These are phyloP conservation scores for Endocarpon pusillum DNA, from an alignment of 495 filamentous ascomycete species.

Conservation along the genomic window DNA sequence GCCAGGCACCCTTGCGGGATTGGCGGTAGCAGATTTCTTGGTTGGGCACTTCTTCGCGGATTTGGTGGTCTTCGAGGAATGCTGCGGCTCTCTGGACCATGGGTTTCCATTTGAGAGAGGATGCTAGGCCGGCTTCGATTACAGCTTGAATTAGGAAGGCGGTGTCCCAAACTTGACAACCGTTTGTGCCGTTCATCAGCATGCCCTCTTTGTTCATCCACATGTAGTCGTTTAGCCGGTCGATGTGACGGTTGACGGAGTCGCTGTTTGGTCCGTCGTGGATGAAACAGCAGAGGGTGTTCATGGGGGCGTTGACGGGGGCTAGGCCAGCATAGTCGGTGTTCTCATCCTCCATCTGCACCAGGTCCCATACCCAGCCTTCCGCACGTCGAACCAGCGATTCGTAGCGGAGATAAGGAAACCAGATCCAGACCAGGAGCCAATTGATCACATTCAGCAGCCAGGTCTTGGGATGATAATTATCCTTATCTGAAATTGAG, in stretches of 20 bases:
- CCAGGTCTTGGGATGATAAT: slow-evolving; percentile 86
- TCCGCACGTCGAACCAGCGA: slow-evolving; percentile 47
- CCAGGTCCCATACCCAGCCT: slow-evolving; percentile 55
- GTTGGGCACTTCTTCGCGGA: slow-evolving; percentile 66
- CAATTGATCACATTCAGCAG: slow-evolving; percentile 61
- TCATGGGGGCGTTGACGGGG: slow-evolving; percentile 81
- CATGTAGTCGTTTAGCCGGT: slow-evolving; percentile 68
- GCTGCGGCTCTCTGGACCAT: slow-evolving; percentile 73
- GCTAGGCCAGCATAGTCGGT: slow-evolving; percentile 76
- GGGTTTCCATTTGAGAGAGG: slow-evolving; percentile 58
- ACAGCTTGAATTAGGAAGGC: slow-evolving; percentile 72
- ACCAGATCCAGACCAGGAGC: slow-evolving; percentile 59
- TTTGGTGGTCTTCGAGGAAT: slow-evolving; percentile 84
- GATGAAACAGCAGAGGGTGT: slow-evolving; percentile 67
- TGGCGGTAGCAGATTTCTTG: slow-evolving; percentile 79
- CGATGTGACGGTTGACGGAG: slow-evolving; percentile 59
- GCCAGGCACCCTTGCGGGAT: slow-evolving; percentile 83
- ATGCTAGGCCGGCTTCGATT: slow-evolving; percentile 59
- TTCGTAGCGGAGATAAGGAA: slow-evolving; percentile 48
- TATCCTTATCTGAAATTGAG: slow-evolving; percentile 59
- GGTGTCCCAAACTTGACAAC: slow-evolving; percentile 93
- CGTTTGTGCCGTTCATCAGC: slow-evolving; percentile 90
- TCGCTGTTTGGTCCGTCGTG: slow-evolving; percentile 63
- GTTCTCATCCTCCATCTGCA: slow-evolving; percentile 80
- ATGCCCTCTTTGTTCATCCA: slow-evolving; percentile 90